Evolutionary conservation across 371 early-diverging fungal species (phyloP).

Genomic region (Saksenaea oblongispora): DNA sequence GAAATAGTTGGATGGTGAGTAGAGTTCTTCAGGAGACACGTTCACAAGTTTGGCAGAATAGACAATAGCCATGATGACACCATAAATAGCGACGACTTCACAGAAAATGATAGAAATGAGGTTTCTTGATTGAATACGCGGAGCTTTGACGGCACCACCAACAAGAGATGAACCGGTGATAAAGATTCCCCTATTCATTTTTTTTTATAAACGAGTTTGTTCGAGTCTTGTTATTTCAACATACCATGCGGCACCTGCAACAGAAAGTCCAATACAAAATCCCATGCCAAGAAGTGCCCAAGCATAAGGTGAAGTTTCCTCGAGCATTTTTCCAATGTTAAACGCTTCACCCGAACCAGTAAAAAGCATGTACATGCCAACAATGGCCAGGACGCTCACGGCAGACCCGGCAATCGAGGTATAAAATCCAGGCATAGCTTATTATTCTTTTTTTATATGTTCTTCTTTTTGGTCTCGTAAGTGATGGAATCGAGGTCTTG

Average conservation of each 20-base stretch:
- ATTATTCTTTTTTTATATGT: background rate
- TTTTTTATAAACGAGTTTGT: background rate
- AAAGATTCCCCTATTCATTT: slow-evolving; percentile 84
- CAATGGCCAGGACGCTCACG: slow-evolving; percentile 37
- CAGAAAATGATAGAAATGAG: slow-evolving; percentile 97
- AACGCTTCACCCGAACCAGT: slow-evolving; percentile 87
- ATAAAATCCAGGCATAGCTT: slow-evolving; percentile 31
- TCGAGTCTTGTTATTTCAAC: slow-evolving; percentile 4
- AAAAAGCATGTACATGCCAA: slow-evolving; percentile 80
- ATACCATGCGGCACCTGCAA: slow-evolving; percentile 97
- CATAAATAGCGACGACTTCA: slow-evolving; percentile 98
- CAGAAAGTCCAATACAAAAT: slow-evolving; percentile 86
- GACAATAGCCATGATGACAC: slow-evolving; percentile 97
- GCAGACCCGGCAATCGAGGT: slow-evolving; percentile 31
- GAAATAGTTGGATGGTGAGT: slow-evolving; percentile 62
- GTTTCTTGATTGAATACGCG: slow-evolving; percentile 95
- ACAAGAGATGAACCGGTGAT: slow-evolving; percentile 89
- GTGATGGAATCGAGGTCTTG: background rate
- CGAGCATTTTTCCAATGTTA: slow-evolving; percentile 79
- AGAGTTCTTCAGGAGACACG: slow-evolving; percentile 45
- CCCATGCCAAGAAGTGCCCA: slow-evolving; percentile 90
- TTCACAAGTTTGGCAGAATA: slow-evolving; percentile 82
- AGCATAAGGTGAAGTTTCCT: slow-evolving; percentile 82
- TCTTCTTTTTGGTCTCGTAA: background rate
- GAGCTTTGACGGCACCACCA: slow-evolving; percentile 92